Conservation (phyloP, 2,329 filamentous ascomycete species). For the Fusarium sp. region DNA sequence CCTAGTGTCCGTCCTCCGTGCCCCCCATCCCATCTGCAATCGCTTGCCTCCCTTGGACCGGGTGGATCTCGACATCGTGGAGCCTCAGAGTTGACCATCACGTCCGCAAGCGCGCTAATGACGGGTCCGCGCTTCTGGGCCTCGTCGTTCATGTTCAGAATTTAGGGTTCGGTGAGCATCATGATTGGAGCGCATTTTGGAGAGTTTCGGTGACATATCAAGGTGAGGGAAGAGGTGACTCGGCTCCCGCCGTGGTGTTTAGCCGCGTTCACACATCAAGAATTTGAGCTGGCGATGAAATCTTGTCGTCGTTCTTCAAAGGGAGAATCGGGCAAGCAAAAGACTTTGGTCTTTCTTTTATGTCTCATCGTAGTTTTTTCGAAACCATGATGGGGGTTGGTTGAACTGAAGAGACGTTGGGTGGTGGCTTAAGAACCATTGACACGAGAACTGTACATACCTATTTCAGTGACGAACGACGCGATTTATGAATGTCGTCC, state of each 20-base stretch:
- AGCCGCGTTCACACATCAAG: not conserved
- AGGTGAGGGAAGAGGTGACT: slow-evolving; percentile 10
- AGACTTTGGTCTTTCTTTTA: not conserved
- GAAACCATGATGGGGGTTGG: no score
- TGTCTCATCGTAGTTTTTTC: not conserved
- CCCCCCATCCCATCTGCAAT: slow-evolving; percentile 2
- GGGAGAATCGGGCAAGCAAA: not conserved
- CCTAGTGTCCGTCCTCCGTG: slow-evolving; percentile 30
- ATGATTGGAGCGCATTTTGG: slow-evolving; percentile 36
- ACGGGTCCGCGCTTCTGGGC: slow-evolving; percentile 40
- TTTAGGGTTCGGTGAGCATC: slow-evolving; percentile 14
- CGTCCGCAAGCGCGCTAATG: slow-evolving; percentile 40
- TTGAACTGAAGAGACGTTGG: not conserved
- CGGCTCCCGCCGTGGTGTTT: slow-evolving; percentile 16
- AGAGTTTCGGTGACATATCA: slow-evolving; percentile 14
- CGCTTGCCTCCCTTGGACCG: slow-evolving; percentile 42
- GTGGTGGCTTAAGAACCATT: not conserved
- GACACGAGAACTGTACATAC: not conserved
- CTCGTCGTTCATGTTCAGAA: slow-evolving; percentile 18
- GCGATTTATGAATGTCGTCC: not conserved
- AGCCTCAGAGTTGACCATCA: slow-evolving; percentile 24
- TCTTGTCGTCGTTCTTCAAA: not conserved
- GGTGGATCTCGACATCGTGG: slow-evolving; percentile 42
- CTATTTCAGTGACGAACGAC: not conserved
- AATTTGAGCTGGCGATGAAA: not conserved